Evolutionary conservation across 2,329 filamentous ascomycete species (phyloP), one percentile per base, ranked within the genome.

Genomic region (Xylariales sp.): DNA sequence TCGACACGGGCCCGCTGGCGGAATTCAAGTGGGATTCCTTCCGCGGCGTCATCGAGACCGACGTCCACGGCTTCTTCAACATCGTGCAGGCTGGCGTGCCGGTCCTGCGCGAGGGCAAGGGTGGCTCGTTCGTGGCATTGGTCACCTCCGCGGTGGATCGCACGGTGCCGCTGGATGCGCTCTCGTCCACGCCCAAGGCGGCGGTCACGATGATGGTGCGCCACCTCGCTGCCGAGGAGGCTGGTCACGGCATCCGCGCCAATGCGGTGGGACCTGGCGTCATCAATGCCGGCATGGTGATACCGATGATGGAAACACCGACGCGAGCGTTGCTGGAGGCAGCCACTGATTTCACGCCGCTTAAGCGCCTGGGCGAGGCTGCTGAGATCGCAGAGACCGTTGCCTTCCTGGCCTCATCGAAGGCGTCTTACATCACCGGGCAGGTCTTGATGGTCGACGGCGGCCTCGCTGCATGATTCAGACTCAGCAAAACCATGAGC

Each of bases 371-470:
- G 33, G 50, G 47, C 17, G 43, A 46, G 19, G 30, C 50, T 7
- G 17, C 28, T 8, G 49, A 52, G 33, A 31, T 40, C 13, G 50
- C 49, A 3, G 45, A 47, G 32, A 44, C 47, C 2, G 43, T 51
- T 14, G 21, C 36, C 13, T 52, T 52, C 30, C 31, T 52, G 15
- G 40, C 44, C 15, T 46, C 47, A 21, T 41, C 47, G 2, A 41
- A 41, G 19, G 48, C 42, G 20, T 46, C 44, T 3, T 52, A 37
- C 29, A 36, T 52, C 21, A 51, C 50, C 3, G 49, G 50, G 5
- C 49, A 51, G 40, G 40, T 44, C 4, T 25, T 51, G 21, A 44
- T 40, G 29, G 41, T 52, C 20, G 50, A 52, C 13, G 50, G 50
- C 4, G 50, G 49, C 20, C 28, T 44, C 2, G 24, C 37, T 29